Evolutionary conservation across 2,329 filamentous ascomycete genomes (phyloP).

Genomic region (Emmonsia crescens): DNA sequence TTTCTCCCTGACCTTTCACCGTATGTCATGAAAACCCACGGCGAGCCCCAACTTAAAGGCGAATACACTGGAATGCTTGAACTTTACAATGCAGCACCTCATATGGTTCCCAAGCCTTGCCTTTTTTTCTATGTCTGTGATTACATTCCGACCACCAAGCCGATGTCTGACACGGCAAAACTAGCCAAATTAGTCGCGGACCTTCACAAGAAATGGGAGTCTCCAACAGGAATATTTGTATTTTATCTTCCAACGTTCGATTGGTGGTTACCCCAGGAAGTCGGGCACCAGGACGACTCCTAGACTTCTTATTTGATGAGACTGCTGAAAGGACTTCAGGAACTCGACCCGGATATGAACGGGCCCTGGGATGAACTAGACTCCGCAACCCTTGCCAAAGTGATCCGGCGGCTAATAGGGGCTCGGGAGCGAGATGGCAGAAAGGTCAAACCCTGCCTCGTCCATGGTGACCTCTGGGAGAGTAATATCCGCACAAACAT

Average conservation of each 20-base stretch:
- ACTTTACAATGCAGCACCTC: conserved; percentile 19
- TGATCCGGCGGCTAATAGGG: conserved; percentile 24
- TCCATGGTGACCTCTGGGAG: conserved; percentile 33
- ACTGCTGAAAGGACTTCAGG: conserved; percentile 21
- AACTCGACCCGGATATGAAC: conserved; percentile 22
- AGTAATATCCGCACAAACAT: conserved; percentile 25
- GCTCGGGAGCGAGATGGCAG: conserved; percentile 17
- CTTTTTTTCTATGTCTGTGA: conserved; percentile 24
- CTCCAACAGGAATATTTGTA: conserved; percentile 27
- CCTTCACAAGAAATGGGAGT: conserved; percentile 19
- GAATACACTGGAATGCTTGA: conserved; percentile 25
- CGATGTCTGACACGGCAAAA: conserved; percentile 17
- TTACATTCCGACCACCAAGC: conserved; percentile 22
- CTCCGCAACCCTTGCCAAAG: conserved; percentile 13
- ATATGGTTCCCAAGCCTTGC: conserved; percentile 19
- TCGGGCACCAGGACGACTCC: conserved; percentile 21
- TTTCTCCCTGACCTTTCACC: background rate
- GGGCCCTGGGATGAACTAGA: conserved; percentile 24
- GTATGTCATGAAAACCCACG: conserved; percentile 11
- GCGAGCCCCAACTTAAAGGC: conserved; percentile 17
- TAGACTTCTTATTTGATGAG: conserved; percentile 29
- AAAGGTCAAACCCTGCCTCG: conserved; percentile 21
- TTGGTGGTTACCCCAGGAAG: conserved; percentile 19
- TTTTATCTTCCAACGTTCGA: conserved; percentile 27
- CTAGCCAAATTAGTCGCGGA: conserved; percentile 16